These are phyloP conservation scores for Aspergillus sp. DNA, from an alignment of 2,329 filamentous ascomycete genomes.

Conservation along the genomic window DNA sequence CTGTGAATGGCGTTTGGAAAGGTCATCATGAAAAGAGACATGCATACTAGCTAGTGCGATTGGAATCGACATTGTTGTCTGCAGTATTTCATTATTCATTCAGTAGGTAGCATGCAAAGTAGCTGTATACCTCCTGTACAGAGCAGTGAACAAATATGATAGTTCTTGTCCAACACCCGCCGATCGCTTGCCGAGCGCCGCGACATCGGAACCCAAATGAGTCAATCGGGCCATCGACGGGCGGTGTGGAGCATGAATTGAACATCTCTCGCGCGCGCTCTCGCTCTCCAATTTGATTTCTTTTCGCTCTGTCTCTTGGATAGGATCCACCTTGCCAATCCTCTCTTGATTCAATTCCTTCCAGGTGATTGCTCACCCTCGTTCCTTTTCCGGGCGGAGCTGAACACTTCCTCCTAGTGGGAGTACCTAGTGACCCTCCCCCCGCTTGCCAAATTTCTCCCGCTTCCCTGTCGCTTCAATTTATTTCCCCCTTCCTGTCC, in stretches of 20 bases:
- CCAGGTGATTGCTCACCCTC: not conserved
- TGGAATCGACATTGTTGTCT: no score
- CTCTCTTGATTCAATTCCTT: not conserved
- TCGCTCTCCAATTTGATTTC: not conserved
- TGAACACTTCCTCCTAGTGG: not conserved
- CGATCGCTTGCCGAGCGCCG: not conserved
- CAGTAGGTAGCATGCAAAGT: no score
- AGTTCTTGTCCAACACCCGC: no score
- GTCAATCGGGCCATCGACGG: conserved; percentile 9
- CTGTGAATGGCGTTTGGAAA: no score
- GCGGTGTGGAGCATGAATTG: not conserved
- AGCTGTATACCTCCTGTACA: no score
- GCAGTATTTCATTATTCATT: no score
- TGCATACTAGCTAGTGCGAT: no score
- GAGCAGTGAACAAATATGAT: no score
- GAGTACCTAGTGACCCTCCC: not conserved
- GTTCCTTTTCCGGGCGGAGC: conserved; percentile 1
- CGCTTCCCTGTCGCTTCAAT: not conserved
- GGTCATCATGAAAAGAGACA: no score
- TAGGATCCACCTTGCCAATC: not conserved
- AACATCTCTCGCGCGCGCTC: not conserved
- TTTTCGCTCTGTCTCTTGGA: not conserved
- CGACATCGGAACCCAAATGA: conserved; percentile 21
- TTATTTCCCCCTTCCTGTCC: not conserved
- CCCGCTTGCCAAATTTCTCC: conserved; percentile 4